These are phyloP conservation scores for Penicillium coprophilum DNA, from an alignment of 495 filamentous ascomycete species.

Conservation along the genomic window DNA sequence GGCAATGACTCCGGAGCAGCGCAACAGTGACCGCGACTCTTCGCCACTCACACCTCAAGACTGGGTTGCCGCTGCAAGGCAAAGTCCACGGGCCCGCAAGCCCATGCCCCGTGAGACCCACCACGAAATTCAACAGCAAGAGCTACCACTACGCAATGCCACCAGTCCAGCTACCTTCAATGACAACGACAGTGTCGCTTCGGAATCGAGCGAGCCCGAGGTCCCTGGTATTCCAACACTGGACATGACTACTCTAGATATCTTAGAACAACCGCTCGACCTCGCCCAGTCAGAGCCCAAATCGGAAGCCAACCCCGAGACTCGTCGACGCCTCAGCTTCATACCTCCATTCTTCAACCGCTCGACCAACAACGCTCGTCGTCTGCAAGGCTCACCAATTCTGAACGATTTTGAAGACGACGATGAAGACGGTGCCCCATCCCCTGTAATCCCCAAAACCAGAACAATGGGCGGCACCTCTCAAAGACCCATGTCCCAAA, in stretches of 20 bases:
- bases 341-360: conserved; percentile 39
- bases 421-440: conserved; percentile 38
- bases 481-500: conserved; percentile 25
- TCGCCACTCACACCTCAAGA: conserved; percentile 42
- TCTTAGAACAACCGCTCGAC: conserved; percentile 17
- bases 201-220: conserved; percentile 28
- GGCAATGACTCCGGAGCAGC: conserved; percentile 9
- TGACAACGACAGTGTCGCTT: conserved; percentile 34
- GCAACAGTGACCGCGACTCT: conserved; percentile 11
- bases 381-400: conserved; percentile 30
- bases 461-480: conserved; percentile 14
- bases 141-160: conserved; percentile 15
- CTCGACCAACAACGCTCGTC: conserved; percentile 22
- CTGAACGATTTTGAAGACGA: conserved; percentile 23
- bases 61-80: conserved; percentile 45
- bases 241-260: conserved; percentile 26
- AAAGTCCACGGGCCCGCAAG: conserved; percentile 26
- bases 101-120: conserved; percentile 9
- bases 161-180: conserved; percentile 20
- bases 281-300: conserved; percentile 20
- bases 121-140: conserved; percentile 11
- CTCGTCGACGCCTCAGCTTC: conserved; percentile 38
- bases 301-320: conserved; percentile 29
- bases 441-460: conserved; percentile 40
- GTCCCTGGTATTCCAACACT: conserved; percentile 36